Percentiles rank a stretch among this genome's conserved stretches.
Conservation (phyloP, 768 basidiomycete genomes). For the Pisolithus sp. region DNA sequence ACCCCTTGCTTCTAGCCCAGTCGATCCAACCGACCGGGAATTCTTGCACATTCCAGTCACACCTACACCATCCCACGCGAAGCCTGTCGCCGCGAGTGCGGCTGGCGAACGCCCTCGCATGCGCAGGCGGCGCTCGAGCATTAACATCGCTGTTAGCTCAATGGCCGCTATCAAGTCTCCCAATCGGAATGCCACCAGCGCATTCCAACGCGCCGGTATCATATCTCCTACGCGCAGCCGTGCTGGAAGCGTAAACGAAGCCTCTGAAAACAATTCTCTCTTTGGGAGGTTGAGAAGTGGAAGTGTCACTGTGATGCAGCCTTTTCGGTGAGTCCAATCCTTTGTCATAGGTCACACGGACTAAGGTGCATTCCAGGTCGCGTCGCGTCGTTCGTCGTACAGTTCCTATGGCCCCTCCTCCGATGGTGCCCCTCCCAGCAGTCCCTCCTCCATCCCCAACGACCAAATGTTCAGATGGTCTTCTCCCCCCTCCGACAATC, state of each 20-base stretch:
- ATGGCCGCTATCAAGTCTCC: conserved; percentile 57
- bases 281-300: conserved; percentile 53
- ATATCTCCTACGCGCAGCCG: conserved; percentile 36
- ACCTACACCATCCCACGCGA: conserved; percentile 13
- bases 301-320: conserved; percentile 33
- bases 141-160: conserved; percentile 48
- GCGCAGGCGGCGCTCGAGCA: conserved; percentile 57
- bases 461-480: conserved; percentile 5
- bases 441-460: conserved; percentile 20
- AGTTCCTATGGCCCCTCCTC: conserved; percentile 21
- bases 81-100: conserved; percentile 21
- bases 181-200: conserved; percentile 42
- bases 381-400: conserved; percentile 33
- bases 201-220: conserved; percentile 42
- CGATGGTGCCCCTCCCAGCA: conserved; percentile 24
- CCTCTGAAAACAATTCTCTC: conserved; percentile 35
- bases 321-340: conserved; percentile 26
- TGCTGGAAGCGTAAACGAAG: conserved; percentile 39
- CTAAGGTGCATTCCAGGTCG: conserved; percentile 23
- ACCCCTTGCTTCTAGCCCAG: conserved; percentile 13
- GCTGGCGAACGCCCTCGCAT: conserved; percentile 35
- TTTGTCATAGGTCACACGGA: neutral
- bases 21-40: conserved; percentile 32
- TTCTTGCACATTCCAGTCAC: neutral
- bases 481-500: conserved; percentile 15